Evolutionary conservation across 768 basidiomycete genomes (phyloP), one percentile per base, ranked within the genome.

Genomic region (Collybia nuda): DNA sequence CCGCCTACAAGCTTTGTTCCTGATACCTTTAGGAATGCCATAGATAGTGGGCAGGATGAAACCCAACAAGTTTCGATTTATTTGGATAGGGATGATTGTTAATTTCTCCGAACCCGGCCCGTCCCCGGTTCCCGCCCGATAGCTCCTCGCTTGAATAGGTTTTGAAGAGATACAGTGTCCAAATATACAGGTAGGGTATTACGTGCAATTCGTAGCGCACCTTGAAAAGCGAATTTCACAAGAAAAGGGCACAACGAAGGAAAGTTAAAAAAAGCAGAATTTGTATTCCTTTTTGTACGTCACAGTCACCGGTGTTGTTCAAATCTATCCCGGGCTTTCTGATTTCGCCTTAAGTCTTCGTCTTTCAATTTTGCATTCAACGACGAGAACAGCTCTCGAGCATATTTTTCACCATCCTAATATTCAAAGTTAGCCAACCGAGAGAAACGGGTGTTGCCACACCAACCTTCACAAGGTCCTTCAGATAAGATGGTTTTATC

Each of bases 351-450:
- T 15, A 77, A 41, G 52, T 85, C 80, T 57, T 87, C 88, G 7
- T 85, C 85, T 54, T 74, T 80, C 32, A 90, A 72, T 62, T 87
- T 89, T 8, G 63, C 58, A 51, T 89, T 82, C 38, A 93, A 60
- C 0, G 82, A 79, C 0, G 61, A 62, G 61, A 76, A 81, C 14
- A 87, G 59, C 14, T 81, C 77, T 29, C 69, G 68, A 0, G 87
- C 88, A 59, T 88, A 80, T 50, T 71, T 77, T 70, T 88, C 82
- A 1, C 85, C 88, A 19, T 71, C 77, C 90, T 93, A 32, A 6
- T 32, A 40, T 21, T 17, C 28, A 42, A 35, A 50, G 32, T 24
- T 40, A 14, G 1, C 18, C 28, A 40, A 9, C 35, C 5, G 48
- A 9, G n/a, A 39, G 22, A 9, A 28, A 32, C 19, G 40, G 19